These are phyloP conservation scores for Hondaea fermentalgiana DNA, from an alignment of 108 stramenopile genomes.

Conservation along the genomic window DNA sequence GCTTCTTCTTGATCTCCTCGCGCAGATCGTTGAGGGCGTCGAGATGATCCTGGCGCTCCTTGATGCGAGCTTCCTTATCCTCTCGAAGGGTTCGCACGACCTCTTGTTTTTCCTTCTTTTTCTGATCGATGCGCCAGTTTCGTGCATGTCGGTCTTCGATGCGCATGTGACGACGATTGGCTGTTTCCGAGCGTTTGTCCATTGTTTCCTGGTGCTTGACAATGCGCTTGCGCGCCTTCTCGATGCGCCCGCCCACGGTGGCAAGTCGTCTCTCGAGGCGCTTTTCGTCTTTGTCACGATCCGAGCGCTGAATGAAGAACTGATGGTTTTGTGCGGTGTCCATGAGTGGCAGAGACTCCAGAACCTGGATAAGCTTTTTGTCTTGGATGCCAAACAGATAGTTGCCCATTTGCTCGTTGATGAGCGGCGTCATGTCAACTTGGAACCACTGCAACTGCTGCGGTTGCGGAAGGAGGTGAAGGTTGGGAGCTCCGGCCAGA, in stretches of 20 bases:
- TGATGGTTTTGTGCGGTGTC: neutral
- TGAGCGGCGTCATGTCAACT: neutral
- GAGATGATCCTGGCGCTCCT: neutral
- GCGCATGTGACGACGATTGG: neutral
- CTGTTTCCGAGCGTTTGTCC: neutral
- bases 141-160: neutral
- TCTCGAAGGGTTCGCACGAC: neutral
- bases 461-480: slow-evolving; percentile 6
- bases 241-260: neutral
- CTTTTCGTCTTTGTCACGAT: neutral
- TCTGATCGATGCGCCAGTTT: neutral
- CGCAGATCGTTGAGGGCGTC: slow-evolving; percentile 5
- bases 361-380: neutral
- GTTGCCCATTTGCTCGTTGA: neutral
- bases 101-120: neutral
- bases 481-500: slow-evolving; percentile 9
- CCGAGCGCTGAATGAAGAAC: neutral
- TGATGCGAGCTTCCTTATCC: neutral
- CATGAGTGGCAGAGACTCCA: neutral
- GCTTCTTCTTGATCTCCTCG: slow-evolving; percentile 7
- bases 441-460: slow-evolving; percentile 8
- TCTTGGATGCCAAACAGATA: neutral
- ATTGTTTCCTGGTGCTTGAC: neutral
- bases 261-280: neutral
- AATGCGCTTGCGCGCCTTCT: neutral